Base-by-base conservation (phyloP, 495 filamentous ascomycete species). In the Bacidia rubella region DNA sequence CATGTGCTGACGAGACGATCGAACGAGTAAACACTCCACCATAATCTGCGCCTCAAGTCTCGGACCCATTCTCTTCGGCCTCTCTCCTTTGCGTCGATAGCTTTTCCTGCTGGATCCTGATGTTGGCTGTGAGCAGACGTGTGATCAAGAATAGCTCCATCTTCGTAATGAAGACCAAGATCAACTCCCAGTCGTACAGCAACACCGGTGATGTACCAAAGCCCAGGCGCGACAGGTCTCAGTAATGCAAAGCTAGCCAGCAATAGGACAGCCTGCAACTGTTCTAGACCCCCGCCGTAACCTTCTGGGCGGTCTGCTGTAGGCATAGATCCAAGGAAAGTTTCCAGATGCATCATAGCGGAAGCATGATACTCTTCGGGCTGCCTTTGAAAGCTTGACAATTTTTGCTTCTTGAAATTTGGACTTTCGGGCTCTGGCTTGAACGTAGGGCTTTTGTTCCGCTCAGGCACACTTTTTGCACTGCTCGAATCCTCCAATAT, bases 151-250 rank as follows among this genome's bases (percentile, higher is more conserved):
- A 82, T 82, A 25, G 83, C 79, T 11, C 86, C 85, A 59, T 95
- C 90, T 63, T 97, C 90, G 59, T 88, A 90, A 65, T 97, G 89
- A 40, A 97, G 72, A 27, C 90, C 92, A 19, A 96, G 74, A 63
- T 97, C 90, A 41, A 96, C 86, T 11, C 86, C 90, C 29, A 96
- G 63, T 54, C 90, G 82, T 56, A 90, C 83, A 2, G 90, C 90
- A 26, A 95, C 89, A 11, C 90, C 90, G 47, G 93, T 83, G 49
- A 97, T 97, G 64, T 97, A 97, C 90, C 90, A 97, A 24, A 97
- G 68, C 42, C 90, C 90, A 0, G 90, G 90, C 2, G 90, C 86
- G 45, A 97, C 87, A 2, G 90, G 90, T 56, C 90, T 74, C 55
- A 97, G 72, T 39, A 97, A 68, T 1, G 90, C 90, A 72, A 96